These are phyloP conservation scores for Cladorrhinum sp. DNA, from an alignment of 2,329 filamentous ascomycete genomes.

Conservation along the genomic window DNA sequence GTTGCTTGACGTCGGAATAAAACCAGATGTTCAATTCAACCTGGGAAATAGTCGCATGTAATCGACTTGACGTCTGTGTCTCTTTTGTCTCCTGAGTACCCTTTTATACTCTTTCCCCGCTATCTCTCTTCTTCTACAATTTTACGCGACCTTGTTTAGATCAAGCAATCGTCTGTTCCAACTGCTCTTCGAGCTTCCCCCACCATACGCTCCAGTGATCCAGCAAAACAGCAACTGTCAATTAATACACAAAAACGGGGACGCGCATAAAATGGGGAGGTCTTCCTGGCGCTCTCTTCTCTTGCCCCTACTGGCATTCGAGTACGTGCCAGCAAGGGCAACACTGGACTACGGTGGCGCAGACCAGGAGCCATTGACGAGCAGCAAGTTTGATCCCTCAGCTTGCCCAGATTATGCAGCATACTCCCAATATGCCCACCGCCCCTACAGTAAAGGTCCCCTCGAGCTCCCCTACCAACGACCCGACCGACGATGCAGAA, in stretches of 20 bases:
- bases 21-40: background rate
- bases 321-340: conserved; percentile 11
- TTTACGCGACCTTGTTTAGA: no score
- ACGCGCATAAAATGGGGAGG: conserved; percentile 10
- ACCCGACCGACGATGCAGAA: conserved; percentile 76
- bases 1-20: background rate
- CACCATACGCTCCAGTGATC: no score
- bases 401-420: conserved; percentile 64
- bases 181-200: no score
- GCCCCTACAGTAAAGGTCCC: conserved; percentile 75
- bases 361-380: conserved; percentile 31
- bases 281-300: conserved; percentile 18
- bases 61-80: background rate
- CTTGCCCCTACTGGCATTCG: conserved; percentile 18
- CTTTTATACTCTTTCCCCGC: no score
- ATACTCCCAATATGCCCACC: conserved; percentile 58
- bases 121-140: no score
- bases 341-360: conserved; percentile 11
- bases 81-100: background rate
- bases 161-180: no score
- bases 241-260: background rate
- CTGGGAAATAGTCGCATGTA: no score
- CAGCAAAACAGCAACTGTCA: no score
- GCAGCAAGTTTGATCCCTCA: conserved; percentile 32
- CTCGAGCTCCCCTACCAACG: conserved; percentile 82